Evolutionary conservation across 139 green algal species (phyloP).

Genomic region (Chlamydomonas asymmetrica): DNA sequence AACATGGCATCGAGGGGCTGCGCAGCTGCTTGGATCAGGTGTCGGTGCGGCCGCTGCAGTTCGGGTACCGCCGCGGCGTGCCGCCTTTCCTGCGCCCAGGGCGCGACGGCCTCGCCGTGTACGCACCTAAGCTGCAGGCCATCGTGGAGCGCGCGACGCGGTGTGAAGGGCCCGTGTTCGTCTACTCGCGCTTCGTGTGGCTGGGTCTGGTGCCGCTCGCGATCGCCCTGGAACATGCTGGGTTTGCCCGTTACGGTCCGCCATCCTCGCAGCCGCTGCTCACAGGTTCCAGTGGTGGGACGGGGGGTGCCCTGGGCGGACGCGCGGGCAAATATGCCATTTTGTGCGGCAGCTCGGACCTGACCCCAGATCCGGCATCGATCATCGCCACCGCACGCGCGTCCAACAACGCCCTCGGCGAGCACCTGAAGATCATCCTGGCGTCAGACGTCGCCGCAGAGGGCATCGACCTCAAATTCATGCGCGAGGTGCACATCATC

Average conservation of each 20-base stretch:
- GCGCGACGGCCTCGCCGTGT: not conserved
- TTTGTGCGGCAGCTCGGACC: too few species aligned
- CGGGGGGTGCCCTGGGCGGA: too few species aligned
- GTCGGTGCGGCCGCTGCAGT: too few species aligned
- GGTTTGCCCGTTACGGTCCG: not conserved
- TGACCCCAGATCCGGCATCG: too few species aligned
- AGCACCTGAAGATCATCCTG: constrained; percentile 8
- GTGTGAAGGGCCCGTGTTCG: not conserved
- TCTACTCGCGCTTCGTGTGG: constrained; percentile 6
- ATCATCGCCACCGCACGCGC: not conserved
- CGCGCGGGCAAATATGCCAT: too few species aligned
- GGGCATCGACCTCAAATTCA: constrained; percentile 17
- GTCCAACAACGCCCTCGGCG: not conserved
- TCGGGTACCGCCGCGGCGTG: not conserved
- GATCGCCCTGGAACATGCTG: constrained; percentile 19
- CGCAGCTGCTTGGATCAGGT: too few species aligned
- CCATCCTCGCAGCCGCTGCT: too few species aligned
- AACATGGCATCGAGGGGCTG: too few species aligned
- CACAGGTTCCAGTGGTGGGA: too few species aligned
- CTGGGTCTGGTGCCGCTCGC: constrained; percentile 9
- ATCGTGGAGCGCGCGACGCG: not conserved
- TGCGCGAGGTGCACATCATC: constrained; percentile 29
- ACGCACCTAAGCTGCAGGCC: constrained; percentile 14
- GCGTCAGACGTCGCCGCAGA: constrained; percentile 8
- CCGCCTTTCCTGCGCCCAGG: not conserved